Base-by-base conservation (phyloP, 2,329 filamentous ascomycete genomes). In the Aspergillus sergii region DNA sequence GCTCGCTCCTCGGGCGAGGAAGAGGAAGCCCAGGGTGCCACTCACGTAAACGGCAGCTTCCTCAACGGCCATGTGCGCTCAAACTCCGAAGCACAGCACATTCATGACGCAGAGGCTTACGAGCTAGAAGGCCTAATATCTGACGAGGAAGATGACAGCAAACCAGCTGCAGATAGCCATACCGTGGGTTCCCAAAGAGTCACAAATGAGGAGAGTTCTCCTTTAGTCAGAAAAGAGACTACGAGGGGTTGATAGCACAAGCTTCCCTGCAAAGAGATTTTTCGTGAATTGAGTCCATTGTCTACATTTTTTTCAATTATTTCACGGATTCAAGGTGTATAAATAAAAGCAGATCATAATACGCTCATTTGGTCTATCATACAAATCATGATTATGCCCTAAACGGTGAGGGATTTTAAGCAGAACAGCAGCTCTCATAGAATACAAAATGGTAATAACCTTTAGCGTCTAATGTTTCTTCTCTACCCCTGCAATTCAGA, bases 111-210 rank as follows among this genome's bases (percentile, higher is more conserved):
- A 0, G 91, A 97, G 74, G 93, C 97, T 70, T 99, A 97, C 75
- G 95, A 98, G 79, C 84, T 99, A 1, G 93, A 95, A 64, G 94
- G 92, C 0, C 80, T 99, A 45, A 94, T 94, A 76, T 95, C 91
- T 62, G 94, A 96, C 51, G 93, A 96, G 21, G 93, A 97, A 58
- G 90, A 90, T 5, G 81, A 86, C 14, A 82, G 46, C 55, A 69
- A 64, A 43, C 23, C 51, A 28, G 55, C 56, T n/a, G 61, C 57
- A 16, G 46, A 64, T 6, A 48, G 34, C 11, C 60, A 59, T 21
- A 66, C 66, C 16, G 64, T 71, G 62, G 71, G 69, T 10, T 69
- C 72, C 5, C 73, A 72, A 51, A 78, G 75, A 64, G 63, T 61
- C 14, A 66, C 66, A 32, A 75, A 77, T 55, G 76, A 75, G 41